phyloP scores from a whole-genome alignment of 495 filamentous ascomycete species.

The Penicillium macrosclerotiorum region DNA sequence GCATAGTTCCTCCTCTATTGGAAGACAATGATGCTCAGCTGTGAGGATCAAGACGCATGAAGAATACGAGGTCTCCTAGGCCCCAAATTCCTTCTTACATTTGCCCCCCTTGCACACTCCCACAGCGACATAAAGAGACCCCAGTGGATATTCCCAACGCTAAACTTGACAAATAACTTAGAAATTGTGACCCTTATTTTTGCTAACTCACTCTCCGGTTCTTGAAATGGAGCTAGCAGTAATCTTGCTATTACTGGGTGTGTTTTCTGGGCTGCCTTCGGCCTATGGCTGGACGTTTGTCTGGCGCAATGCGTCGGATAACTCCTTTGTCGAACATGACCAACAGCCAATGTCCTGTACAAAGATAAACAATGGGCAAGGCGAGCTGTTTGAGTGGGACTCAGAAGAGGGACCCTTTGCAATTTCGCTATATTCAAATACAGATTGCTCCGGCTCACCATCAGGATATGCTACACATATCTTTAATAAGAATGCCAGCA shows the following conservation, averaged over 20 bases:
- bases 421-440: slow-evolving; percentile 8
- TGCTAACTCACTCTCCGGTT: too few species aligned
- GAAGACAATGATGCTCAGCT: neutral
- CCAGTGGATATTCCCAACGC: neutral
- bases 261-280: neutral
- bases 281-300: slow-evolving; percentile 9
- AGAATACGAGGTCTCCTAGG: slow-evolving; percentile 8
- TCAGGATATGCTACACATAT: slow-evolving; percentile 3
- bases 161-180: neutral
- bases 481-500: slow-evolving; percentile 7
- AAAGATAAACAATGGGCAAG: slow-evolving; percentile 3
- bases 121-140: neutral
- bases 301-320: slow-evolving; percentile 10
- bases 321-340: slow-evolving; percentile 7
- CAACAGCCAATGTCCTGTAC: slow-evolving; percentile 2
- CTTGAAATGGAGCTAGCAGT: neutral
- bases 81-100: neutral
- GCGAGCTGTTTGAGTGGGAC: slow-evolving; percentile 9
- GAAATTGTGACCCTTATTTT: too few species aligned
- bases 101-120: slow-evolving; percentile 1
- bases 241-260: neutral
- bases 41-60: neutral
- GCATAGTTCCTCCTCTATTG: neutral
- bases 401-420: slow-evolving; percentile 6
- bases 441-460: slow-evolving; percentile 6